Conservation (phyloP, 192 early-diverging fungal species). For the Coemansia sp. region DNA sequence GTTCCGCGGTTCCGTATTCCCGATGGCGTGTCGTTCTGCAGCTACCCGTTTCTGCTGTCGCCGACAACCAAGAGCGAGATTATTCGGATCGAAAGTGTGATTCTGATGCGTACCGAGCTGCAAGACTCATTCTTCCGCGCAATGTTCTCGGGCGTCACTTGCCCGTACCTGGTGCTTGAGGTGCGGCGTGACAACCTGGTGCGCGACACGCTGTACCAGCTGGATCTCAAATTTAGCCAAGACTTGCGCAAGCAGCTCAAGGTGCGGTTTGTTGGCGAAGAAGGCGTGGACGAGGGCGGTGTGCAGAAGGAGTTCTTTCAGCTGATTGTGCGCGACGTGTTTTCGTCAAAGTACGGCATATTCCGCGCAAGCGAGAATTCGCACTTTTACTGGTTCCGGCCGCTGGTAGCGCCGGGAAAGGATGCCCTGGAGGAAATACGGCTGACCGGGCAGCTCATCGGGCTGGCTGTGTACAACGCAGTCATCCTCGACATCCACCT, state of each 20-base stretch:
- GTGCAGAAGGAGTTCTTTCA: constrained; percentile 95
- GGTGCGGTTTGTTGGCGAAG: constrained; percentile 89
- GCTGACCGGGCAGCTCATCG: constrained; percentile 83
- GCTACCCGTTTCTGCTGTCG: constrained; percentile 71
- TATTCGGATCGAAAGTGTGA: constrained; percentile 68
- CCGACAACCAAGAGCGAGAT: constrained; percentile 73
- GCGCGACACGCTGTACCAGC: constrained; percentile 67
- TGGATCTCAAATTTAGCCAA: constrained; percentile 74
- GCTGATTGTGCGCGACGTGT: constrained; percentile 83
- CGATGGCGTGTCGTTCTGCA: constrained; percentile 70
- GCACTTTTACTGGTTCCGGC: constrained; percentile 81
- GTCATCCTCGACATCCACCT: constrained; percentile 92
- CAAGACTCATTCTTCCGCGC: constrained; percentile 80
- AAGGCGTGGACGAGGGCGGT: constrained; percentile 92
- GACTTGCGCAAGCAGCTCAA: constrained; percentile 90
- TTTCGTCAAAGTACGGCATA: constrained; percentile 81
- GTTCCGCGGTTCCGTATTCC: constrained; percentile 68
- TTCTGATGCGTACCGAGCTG: constrained; percentile 64
- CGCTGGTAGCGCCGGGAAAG: constrained; percentile 52
- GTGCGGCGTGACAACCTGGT: constrained; percentile 71
- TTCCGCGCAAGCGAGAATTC: constrained; percentile 81
- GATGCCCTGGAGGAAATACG: constrained; percentile 74
- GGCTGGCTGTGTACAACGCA: constrained; percentile 89
- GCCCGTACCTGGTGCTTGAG: constrained; percentile 71
- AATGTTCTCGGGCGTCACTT: constrained; percentile 71